These are phyloP conservation scores for Leccinellum rugosiceps DNA, from an alignment of 768 basidiomycete genomes.

Conservation along the genomic window DNA sequence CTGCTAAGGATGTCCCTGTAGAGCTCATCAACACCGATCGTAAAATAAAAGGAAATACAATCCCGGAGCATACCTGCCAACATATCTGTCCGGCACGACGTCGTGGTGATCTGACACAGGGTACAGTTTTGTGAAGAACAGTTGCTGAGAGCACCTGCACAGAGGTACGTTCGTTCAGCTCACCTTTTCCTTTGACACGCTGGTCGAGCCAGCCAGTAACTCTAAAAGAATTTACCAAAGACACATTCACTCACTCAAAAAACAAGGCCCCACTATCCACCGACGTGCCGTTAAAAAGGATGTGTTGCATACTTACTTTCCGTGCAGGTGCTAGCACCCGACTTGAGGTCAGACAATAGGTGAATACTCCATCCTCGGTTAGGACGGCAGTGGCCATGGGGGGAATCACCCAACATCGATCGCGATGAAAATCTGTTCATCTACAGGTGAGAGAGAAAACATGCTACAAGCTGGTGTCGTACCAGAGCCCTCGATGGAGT, in stretches of 20 bases:
- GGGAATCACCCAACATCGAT: too few relatives aligned
- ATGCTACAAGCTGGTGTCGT: too few relatives aligned
- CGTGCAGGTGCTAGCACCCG: too few relatives aligned
- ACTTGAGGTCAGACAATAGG: too few relatives aligned
- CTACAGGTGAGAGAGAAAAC: too few relatives aligned
- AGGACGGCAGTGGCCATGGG: too few relatives aligned
- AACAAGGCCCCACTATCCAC: constrained; percentile 54
- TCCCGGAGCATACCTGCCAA: constrained; percentile 37
- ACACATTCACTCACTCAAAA: constrained; percentile 43
- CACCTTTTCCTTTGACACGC: constrained; percentile 45
- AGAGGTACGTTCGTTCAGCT: neutral
- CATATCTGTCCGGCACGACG: constrained; percentile 47
- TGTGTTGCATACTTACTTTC: too few relatives aligned
- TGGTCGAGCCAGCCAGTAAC: neutral
- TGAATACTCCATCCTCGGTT: too few relatives aligned
- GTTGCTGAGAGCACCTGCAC: too few relatives aligned
- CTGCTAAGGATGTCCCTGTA: constrained; percentile 38
- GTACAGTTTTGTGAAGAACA: constrained; percentile 9
- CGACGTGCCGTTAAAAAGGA: constrained; percentile 40
- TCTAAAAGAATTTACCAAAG: neutral
- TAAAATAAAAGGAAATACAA: neutral
- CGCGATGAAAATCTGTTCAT: too few relatives aligned
- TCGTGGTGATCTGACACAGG: constrained; percentile 35
- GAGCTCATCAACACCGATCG: neutral
- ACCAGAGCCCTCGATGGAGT: too few relatives aligned